A percentile compares a stretch with the other conserved stretches of the same genome.
phyloP scores from a whole-genome alignment of 2,329 filamentous ascomycete species.

The Sporothrix curviconia region DNA sequence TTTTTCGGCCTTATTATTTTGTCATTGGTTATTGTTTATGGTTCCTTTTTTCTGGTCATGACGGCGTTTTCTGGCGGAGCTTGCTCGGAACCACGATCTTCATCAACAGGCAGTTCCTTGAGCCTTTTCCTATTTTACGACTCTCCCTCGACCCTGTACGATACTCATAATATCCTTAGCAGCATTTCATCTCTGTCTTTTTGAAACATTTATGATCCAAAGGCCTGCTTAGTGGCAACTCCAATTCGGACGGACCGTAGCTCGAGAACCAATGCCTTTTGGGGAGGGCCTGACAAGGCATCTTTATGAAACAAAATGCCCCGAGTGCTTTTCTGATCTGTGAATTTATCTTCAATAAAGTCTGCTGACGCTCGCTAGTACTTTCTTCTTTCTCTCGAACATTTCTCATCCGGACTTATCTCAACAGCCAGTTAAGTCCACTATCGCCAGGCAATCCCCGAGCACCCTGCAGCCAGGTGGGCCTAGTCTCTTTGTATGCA shows the following conservation, averaged over 20 bases:
- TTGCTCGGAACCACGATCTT: slow-evolving; percentile 3
- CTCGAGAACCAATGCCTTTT: no score
- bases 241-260: no score
- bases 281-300: no score
- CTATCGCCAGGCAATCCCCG: no score
- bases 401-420: neutral
- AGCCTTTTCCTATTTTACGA: neutral
- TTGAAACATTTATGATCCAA: no score
- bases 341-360: no score
- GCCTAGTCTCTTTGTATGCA: neutral
- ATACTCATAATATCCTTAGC: neutral
- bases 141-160: neutral
- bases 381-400: neutral
- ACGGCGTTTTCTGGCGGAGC: slow-evolving; percentile 1
- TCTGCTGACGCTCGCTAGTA: no score
- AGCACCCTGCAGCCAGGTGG: neutral
- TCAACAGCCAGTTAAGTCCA: slow-evolving; percentile 9
- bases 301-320: no score
- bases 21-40: neutral
- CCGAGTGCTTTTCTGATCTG: no score
- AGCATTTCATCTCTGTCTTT: neutral
- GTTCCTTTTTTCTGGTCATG: neutral
- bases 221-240: no score
- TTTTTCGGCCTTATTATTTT: neutral
- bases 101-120: neutral